Evolutionary conservation across 2,329 filamentous ascomycete genomes (phyloP), one percentile per base, ranked within the genome.

Genomic region (Colletotrichum scovillei): DNA sequence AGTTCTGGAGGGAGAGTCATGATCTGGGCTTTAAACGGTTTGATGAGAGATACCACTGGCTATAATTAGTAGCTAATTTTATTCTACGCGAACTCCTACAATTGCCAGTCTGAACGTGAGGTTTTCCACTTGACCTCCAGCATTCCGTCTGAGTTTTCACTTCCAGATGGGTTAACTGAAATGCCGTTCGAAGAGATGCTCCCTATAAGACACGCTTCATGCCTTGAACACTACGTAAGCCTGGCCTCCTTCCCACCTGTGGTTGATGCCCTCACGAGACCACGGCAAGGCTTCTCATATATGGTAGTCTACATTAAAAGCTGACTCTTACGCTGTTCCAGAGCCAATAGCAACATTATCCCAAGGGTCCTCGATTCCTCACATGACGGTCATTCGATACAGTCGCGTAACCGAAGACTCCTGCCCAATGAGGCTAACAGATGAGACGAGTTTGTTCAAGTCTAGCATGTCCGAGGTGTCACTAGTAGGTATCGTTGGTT

Each of bases 21-120:
- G 11, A 28, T n/a, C 1, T n/a, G 4, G 16, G 28, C 9, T 28
- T 63, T 53, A 22, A 35, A 28, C 28, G 67, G 26, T 35, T 64
- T 28, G 26, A 63, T 30, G 53, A 65, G 66, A 65, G 66, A 73
- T 73, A 73, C 66, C 66, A 73, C 60, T 56, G 32, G 58, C 30
- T 55, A n/a, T 42, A 53, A 35, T 60, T 65, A 65, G 49, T 52
- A 65, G 30, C 55, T 69, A 64, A 72, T 69, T 28, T 42, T 24
- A 53, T n/a, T 24, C 30, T 26, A 7, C 52, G 42, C n/a, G 42
- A n/a, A 49, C 42, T 49, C 42, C 19, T 11, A 4, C 42, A n/a
- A 16, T 42, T 19, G 38, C 24, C 14, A 32, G 24, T 8, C 46
- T 57, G 19, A 35, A 22, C 4, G n/a, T n/a, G 22, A 32, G 1